Evolutionary conservation across 345 rosid genomes (phyloP), one percentile per base, ranked within the genome.

Genomic region (Citropsis articulata): DNA sequence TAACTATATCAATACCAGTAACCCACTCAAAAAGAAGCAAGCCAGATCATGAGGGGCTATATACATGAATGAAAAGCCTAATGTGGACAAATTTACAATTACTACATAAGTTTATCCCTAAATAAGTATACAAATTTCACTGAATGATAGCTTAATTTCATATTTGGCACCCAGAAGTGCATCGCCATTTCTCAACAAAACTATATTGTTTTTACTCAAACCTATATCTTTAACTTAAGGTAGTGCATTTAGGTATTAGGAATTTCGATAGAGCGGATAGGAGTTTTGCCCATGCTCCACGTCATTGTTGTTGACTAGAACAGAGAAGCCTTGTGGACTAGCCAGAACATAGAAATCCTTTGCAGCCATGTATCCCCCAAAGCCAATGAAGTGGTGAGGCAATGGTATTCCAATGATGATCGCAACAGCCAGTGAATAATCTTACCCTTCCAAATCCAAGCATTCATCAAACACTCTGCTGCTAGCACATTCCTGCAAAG

Each of bases 401-500:
- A 22, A 42, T 33, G n/a, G 73, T 75, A 67, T 55, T 21, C 18
- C 1, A 6, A 4, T 13, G n/a, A 61, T n/a, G 56, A 78, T 53
- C 64, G 30, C 73, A 7, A 12, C 78, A 61, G 30, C 42, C 31
- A 14, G 57, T 12, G 63, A 57, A 61, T 65, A 36, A 33, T 6
- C 62, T 80, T 71, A 88, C 57, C 74, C 87, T 22, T 89, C 87
- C 28, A 82, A 69, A 79, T 84, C 89, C 91, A 89, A 60, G 80
- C 87, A 90, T 84, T 88, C 91, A 59, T 88, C 90, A 64, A 91
- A 89, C 27, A 85, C 78, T 81, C 84, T 84, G 79, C 91, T 86
- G 80, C 91, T 88, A 1, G 87, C 81, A 80, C 94, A 90, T 83
- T 89, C 97, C 80, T 83, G 87, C 78, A 90, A 78, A 77, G 93